These are phyloP conservation scores for Debaryomycetaceae sp. DNA, from an alignment of 1,139 yeast species.

Conservation along the genomic window DNA sequence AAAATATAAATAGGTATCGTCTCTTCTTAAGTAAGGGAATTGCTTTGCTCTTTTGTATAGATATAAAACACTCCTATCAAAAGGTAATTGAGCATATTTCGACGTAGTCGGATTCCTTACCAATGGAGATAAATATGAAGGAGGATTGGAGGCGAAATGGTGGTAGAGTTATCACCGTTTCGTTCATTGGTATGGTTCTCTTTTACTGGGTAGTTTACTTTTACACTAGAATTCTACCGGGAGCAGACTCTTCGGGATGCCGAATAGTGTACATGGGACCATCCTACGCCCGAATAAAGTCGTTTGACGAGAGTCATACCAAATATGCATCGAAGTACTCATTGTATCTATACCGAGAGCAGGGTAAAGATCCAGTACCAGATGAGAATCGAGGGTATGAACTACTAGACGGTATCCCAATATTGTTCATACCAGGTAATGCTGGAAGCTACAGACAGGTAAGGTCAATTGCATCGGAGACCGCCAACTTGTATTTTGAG, in stretches of 20 bases:
- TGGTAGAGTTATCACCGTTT: slow-evolving; percentile 7
- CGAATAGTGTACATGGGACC: slow-evolving; percentile 70
- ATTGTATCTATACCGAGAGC: slow-evolving; percentile 75
- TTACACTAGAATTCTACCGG: slow-evolving; percentile 18
- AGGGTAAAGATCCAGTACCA: slow-evolving; percentile 62
- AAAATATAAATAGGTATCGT: no score
- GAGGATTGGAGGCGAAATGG: slow-evolving; percentile 9
- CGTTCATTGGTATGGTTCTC: slow-evolving; percentile 15
- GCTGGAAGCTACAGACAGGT: slow-evolving; percentile 94
- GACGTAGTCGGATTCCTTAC: no score
- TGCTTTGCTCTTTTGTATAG: no score
- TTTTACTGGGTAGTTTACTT: slow-evolving; percentile 14
- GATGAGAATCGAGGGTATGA: slow-evolving; percentile 31
- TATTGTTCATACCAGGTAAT: slow-evolving; percentile 92
- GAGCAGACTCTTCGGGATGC: slow-evolving; percentile 44
- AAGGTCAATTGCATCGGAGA: slow-evolving; percentile 83
- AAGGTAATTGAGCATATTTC: no score
- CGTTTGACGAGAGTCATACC: slow-evolving; percentile 70
- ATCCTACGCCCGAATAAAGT: slow-evolving; percentile 66
- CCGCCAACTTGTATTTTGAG: slow-evolving; percentile 49
- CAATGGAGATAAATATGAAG: slow-evolving; percentile 6
- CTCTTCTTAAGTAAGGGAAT: no score
- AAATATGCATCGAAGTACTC: slow-evolving; percentile 77
- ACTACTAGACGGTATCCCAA: slow-evolving; percentile 70
- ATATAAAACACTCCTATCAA: no score